phyloP scores from a whole-genome alignment of 148 eudicot genomes.

The Vaccinium myrtillus region DNA sequence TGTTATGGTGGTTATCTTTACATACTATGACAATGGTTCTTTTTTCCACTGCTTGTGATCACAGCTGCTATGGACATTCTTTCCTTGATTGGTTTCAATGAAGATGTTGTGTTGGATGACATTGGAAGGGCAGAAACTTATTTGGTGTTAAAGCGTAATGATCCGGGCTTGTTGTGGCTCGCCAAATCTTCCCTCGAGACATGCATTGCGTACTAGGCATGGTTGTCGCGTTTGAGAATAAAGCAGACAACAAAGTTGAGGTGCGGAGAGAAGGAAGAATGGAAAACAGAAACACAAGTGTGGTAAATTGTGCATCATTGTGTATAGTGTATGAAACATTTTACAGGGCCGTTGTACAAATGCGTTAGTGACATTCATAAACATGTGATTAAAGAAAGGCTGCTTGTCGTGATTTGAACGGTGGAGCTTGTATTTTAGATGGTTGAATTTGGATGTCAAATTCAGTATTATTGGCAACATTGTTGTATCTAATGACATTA shows the following conservation, averaged over 20 bases:
- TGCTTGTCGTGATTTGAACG: neutral
- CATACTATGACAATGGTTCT: neutral
- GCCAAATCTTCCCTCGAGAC: conserved; percentile 79
- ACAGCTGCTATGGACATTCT: conserved; percentile 89
- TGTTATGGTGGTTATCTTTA: neutral
- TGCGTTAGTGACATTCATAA: neutral
- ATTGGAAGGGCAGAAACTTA: conserved; percentile 57
- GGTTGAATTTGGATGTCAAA: neutral
- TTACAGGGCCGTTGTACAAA: neutral
- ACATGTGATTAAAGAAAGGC: neutral
- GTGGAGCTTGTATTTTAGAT: neutral
- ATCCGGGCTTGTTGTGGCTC: conserved; percentile 90
- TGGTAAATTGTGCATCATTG: neutral
- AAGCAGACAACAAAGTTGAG: neutral
- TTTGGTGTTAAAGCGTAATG: conserved; percentile 69
- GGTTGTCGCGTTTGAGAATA: neutral
- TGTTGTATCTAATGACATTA: neutral
- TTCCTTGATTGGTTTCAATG: conserved; percentile 63
- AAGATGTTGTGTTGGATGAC: conserved; percentile 49
- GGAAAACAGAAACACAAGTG: neutral
- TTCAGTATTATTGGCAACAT: neutral
- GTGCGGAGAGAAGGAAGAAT: neutral
- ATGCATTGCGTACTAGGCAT: conserved; percentile 29
- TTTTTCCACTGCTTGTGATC: conserved; percentile 7
- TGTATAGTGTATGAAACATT: neutral